phyloP scores from a whole-genome alignment of 805 yeast species.

The Pichia californica region DNA sequence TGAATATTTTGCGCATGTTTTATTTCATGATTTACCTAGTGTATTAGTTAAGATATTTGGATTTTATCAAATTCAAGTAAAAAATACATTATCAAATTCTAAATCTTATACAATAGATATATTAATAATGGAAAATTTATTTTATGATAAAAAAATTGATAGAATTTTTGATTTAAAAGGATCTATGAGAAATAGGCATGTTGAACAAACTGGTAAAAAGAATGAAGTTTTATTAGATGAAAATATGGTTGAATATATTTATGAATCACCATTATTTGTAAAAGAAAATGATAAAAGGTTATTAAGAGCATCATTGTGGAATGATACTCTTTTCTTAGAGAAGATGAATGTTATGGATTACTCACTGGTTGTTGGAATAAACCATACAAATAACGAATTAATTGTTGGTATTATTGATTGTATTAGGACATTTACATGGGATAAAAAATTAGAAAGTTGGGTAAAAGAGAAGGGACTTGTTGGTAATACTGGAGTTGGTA shows the following conservation, averaged over 20 bases:
- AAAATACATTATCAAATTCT: slow-evolving; percentile 62
- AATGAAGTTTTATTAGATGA: slow-evolving; percentile 94
- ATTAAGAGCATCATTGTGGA: slow-evolving; percentile 84
- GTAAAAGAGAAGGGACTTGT: slow-evolving; percentile 92
- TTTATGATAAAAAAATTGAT: slow-evolving; percentile 73
- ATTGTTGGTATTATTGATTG: slow-evolving; percentile 95
- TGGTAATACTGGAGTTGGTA: slow-evolving; percentile 69
- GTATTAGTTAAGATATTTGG: slow-evolving; percentile 94
- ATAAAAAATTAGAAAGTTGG: slow-evolving; percentile 96
- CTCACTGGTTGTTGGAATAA: slow-evolving; percentile 90
- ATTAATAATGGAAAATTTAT: slow-evolving; percentile 91
- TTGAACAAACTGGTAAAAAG: slow-evolving; percentile 90
- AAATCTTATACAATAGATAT: slow-evolving; percentile 82
- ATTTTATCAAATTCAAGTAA: slow-evolving; percentile 86
- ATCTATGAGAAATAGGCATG: slow-evolving; percentile 95
- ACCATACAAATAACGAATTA: slow-evolving; percentile 55
- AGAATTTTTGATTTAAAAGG: slow-evolving; percentile 95
- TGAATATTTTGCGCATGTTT: slow-evolving; percentile 90
- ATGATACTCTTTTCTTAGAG: slow-evolving; percentile 87
- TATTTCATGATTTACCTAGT: slow-evolving; percentile 91
- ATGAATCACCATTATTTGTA: slow-evolving; percentile 92
- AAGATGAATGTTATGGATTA: slow-evolving; percentile 99
- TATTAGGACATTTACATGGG: slow-evolving; percentile 97
- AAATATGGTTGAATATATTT: slow-evolving; percentile 96
- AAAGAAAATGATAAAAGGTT: slow-evolving; percentile 85